Percentiles rank a stretch among this genome's conserved stretches.
Conservation (phyloP, 1,284 basidiomycete species). For the Ganoderma lingzhi region DNA sequence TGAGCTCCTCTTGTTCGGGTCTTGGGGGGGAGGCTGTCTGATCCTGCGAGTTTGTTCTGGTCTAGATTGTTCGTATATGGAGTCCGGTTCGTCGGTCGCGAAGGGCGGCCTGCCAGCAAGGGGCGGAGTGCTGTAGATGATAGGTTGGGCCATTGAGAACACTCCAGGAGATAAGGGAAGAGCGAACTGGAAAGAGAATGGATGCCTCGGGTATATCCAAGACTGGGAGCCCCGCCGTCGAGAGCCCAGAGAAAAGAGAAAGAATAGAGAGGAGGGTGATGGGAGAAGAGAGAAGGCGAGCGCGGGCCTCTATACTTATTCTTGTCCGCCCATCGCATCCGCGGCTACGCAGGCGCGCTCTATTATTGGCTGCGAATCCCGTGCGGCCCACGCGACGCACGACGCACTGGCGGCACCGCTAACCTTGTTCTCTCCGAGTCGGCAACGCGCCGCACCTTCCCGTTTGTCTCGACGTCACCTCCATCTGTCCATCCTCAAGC, state of each 20-base stretch:
- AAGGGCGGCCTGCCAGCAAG: conserved; percentile 72
- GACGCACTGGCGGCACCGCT: not conserved
- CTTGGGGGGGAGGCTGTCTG: conserved; percentile 48
- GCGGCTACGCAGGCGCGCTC: not conserved
- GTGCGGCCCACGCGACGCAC: not conserved
- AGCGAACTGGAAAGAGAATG: conserved; percentile 42
- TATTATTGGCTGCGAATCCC: conserved; percentile 8
- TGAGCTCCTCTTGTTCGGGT: conserved; percentile 57
- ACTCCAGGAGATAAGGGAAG: conserved; percentile 23
- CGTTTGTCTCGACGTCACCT: conserved; percentile 4
- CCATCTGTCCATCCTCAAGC: not conserved
- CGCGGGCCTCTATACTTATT: conserved; percentile 10
- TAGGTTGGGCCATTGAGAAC: conserved; percentile 40
- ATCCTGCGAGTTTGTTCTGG: conserved; percentile 48
- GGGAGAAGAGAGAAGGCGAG: conserved; percentile 25
- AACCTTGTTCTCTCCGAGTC: conserved; percentile 1
- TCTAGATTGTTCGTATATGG: conserved; percentile 54
- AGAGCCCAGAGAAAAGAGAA: conserved; percentile 25
- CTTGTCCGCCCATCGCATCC: conserved; percentile 16
- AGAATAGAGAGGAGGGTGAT: conserved; percentile 24
- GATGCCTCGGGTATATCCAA: conserved; percentile 41
- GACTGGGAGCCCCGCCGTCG: conserved; percentile 28
- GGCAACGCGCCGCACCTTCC: not conserved
- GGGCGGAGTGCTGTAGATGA: conserved; percentile 48
- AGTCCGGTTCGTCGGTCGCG: conserved; percentile 73